Evolutionary conservation across 2,329 filamentous ascomycete genomes (phyloP).

Genomic region (Penicillium sp.): DNA sequence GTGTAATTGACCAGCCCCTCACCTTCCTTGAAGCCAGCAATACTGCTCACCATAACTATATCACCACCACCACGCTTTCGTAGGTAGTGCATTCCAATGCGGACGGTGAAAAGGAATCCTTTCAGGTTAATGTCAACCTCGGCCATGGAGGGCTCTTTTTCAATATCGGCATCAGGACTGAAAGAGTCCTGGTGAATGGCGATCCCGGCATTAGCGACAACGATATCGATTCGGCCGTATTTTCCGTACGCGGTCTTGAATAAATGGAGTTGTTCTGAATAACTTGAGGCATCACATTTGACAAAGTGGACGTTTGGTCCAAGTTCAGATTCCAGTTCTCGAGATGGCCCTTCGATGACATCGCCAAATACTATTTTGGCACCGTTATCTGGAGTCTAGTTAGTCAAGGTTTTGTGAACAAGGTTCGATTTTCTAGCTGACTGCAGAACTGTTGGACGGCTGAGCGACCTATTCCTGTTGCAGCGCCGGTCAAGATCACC

Average conservation of each 20-base stretch:
- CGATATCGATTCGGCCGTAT: constrained; percentile 25
- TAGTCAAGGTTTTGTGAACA: neutral
- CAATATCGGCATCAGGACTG: constrained; percentile 15
- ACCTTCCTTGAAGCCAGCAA: constrained; percentile 22
- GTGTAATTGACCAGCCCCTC: constrained; percentile 19
- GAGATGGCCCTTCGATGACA: constrained; percentile 3
- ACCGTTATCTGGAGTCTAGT: neutral
- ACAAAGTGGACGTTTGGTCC: constrained; percentile 8
- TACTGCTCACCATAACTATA: constrained; percentile 21
- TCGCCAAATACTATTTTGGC: constrained; percentile 11
- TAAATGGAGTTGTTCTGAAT: constrained; percentile 12
- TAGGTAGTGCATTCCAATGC: constrained; percentile 24
- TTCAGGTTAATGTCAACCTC: constrained; percentile 23
- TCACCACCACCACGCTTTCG: constrained; percentile 16
- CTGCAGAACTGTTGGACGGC: constrained; percentile 18
- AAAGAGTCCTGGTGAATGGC: constrained; percentile 18
- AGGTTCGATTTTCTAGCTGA: neutral
- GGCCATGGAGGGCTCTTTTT: constrained; percentile 16
- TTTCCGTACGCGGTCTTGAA: constrained; percentile 18
- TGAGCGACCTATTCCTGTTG: constrained; percentile 31
- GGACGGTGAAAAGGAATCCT: constrained; percentile 17
- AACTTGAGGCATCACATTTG: constrained; percentile 9
- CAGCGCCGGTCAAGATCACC: constrained; percentile 49
- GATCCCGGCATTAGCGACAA: constrained; percentile 26
- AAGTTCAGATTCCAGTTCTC: constrained; percentile 6